Evolutionary conservation across 768 basidiomycete species (phyloP), one percentile per base, ranked within the genome.

Genomic region (Trametes villosa): DNA sequence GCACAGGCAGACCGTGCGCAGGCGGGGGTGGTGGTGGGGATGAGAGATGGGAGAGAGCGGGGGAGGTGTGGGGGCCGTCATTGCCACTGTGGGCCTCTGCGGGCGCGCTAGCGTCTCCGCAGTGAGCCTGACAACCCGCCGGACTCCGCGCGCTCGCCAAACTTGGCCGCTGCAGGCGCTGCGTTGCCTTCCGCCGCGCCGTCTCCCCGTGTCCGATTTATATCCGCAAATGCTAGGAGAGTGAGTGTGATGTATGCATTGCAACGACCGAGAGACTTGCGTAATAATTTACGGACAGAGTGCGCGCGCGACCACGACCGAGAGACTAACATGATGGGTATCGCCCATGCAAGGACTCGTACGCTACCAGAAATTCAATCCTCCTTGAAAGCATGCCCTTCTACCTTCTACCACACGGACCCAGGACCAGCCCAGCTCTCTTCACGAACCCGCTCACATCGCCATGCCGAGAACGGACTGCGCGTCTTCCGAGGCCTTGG

Each of bases 401-500:
- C 29, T 27, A 26, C 24, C 13, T n/a, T n/a, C n/a, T 9, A 27
- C 29, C 34, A 18, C 24, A 26, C 24, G 34, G 48, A 31, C 22
- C 34, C 40, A 55, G 52, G 53, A 22, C 53, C 53, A 42, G 51
- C 53, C 53, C 4, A 29, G 38, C 38, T 27, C 38, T 5, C 18
- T 22, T n/a, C 12, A 24, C 52, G 17, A 17, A n/a, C 27, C 18
- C 34, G 13, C 41, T 63, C 57, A 63, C 57, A 63, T 58, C 40
- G 62, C 62, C 56, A 63, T 58, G 17, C 55, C 56, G 38, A 40
- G 49, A 3, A 54, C 41, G 31, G 62, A 63, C 52, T 40, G 36
- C 29, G 47, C 56, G 47, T 57, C 56, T 20, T 49, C 47, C 36
- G 56, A 57, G 0, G 26, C 38, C 5, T 38, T 47, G 24, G 62